Conservation (phyloP, 2,329 filamentous ascomycete species). For the Ceratocystis colombiana region DNA sequence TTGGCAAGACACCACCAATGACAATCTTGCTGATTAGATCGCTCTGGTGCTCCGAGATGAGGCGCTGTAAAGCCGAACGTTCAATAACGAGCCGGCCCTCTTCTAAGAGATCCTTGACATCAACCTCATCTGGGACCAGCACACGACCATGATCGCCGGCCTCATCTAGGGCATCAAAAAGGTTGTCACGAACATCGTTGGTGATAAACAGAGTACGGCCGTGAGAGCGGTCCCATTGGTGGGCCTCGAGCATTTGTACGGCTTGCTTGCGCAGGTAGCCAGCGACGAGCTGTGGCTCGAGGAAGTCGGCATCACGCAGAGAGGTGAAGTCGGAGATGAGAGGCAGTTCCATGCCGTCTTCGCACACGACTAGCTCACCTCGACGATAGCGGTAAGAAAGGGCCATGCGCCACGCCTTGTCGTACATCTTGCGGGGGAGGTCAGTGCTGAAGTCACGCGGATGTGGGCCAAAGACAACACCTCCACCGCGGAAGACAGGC, state of each 20-base stretch:
- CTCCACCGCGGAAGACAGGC: slow-evolving; percentile 73
- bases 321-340: slow-evolving; percentile 42
- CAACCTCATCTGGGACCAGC: slow-evolving; percentile 65
- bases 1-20: slow-evolving; percentile 13
- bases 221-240: slow-evolving; percentile 56
- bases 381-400: slow-evolving; percentile 81
- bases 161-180: slow-evolving; percentile 57
- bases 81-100: slow-evolving; percentile 79
- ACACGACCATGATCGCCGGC: slow-evolving; percentile 58
- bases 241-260: slow-evolving; percentile 56
- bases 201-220: slow-evolving; percentile 72
- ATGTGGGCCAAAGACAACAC: slow-evolving; percentile 80
- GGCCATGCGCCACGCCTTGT: slow-evolving; percentile 88
- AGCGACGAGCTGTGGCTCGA: slow-evolving; percentile 35
- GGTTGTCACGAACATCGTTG: slow-evolving; percentile 45
- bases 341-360: slow-evolving; percentile 62
- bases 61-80: slow-evolving; percentile 62
- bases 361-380: slow-evolving; percentile 77
- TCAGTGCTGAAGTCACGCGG: slow-evolving; percentile 81
- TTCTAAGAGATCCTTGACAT: slow-evolving; percentile 90
- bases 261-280: slow-evolving; percentile 54
- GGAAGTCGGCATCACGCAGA: slow-evolving; percentile 31
- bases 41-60: slow-evolving; percentile 63
- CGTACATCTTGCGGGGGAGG: slow-evolving; percentile 82
- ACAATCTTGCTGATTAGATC: slow-evolving; percentile 39